These are phyloP conservation scores for Cutaneotrichosporon sp. DNA, from an alignment of 1,284 basidiomycete genomes.

Conservation along the genomic window DNA sequence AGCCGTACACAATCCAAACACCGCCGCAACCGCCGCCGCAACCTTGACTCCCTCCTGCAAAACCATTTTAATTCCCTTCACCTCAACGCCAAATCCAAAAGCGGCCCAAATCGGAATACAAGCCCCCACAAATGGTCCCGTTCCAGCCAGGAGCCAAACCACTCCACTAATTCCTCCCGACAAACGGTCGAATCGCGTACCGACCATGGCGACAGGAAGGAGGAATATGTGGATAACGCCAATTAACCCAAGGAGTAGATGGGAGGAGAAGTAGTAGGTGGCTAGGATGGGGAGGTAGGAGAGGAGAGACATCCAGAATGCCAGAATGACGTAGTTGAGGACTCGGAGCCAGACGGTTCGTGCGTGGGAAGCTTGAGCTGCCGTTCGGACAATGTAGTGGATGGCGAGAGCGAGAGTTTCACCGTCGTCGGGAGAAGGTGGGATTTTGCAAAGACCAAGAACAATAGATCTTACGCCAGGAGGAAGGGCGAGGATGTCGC, in stretches of 20 bases:
- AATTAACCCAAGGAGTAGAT: no score
- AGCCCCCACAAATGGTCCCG: not conserved
- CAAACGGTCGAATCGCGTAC: not conserved
- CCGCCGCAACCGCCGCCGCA: not conserved
- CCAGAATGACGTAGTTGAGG: slow-evolving; percentile 3
- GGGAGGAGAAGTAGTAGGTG: not conserved
- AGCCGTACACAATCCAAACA: not conserved
- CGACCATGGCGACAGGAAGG: not conserved
- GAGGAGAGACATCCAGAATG: not conserved
- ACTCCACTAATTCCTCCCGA: not conserved
- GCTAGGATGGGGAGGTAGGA: not conserved
- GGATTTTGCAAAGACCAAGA: not conserved
- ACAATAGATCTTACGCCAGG: not conserved
- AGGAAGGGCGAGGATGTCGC: not conserved
- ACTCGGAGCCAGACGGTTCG: not conserved
- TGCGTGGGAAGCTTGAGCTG: slow-evolving; percentile 7
- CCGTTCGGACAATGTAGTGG: slow-evolving; percentile 4
- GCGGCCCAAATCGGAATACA: not conserved
- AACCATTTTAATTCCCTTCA: not conserved
- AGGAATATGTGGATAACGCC: not conserved
- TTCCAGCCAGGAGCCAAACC: not conserved
- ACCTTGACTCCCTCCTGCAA: not conserved
- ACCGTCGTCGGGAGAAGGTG: not conserved
- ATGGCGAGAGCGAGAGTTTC: not conserved
- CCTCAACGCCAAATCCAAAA: not conserved